Percentiles rank a stretch among this genome's conserved stretches.
These are phyloP conservation scores for Fraxinus sp. DNA, from an alignment of 305 asterid genomes.

Conservation along the genomic window DNA sequence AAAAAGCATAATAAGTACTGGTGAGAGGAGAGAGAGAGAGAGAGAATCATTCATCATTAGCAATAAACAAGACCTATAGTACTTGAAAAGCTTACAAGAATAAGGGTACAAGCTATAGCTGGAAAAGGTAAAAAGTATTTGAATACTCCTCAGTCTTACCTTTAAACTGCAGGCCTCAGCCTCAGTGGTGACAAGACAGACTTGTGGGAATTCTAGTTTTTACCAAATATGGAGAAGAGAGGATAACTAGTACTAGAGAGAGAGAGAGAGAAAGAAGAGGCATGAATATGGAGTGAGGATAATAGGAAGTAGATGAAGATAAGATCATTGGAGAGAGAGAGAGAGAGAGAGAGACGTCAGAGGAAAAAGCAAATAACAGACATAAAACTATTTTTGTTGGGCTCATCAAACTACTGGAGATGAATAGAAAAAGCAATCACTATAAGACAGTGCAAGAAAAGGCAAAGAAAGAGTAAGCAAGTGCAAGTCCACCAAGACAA, in stretches of 20 bases:
- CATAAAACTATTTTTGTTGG: constrained; percentile 43
- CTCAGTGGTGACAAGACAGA: constrained; percentile 49
- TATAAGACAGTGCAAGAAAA: constrained; percentile 19
- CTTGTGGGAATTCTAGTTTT: constrained; percentile 40
- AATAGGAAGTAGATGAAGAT: constrained; percentile 41
- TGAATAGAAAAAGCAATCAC: constrained; percentile 17
- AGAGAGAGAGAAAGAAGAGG: no score
- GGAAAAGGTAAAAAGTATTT: not conserved
- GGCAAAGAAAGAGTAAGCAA: constrained; percentile 19
- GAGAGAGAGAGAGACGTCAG: constrained; percentile 38
- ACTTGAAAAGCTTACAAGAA: not conserved
- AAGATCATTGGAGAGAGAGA: constrained; percentile 53
- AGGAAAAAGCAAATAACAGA: constrained; percentile 33
- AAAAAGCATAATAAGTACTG: not conserved
- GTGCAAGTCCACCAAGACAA: constrained; percentile 22
- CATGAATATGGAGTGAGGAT: no score
- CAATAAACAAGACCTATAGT: no score
- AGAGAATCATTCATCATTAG: no score
- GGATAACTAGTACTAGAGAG: not conserved
- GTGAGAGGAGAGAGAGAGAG: constrained; percentile 3
- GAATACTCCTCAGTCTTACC: constrained; percentile 19
- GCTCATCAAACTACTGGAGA: constrained; percentile 17
- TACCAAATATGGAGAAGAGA: constrained; percentile 47
- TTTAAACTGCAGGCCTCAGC: constrained; percentile 28
- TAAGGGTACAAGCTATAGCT: not conserved